These are phyloP conservation scores for Solanum hybrid DNA, from an alignment of 305 asterid species.

Conservation along the genomic window DNA sequence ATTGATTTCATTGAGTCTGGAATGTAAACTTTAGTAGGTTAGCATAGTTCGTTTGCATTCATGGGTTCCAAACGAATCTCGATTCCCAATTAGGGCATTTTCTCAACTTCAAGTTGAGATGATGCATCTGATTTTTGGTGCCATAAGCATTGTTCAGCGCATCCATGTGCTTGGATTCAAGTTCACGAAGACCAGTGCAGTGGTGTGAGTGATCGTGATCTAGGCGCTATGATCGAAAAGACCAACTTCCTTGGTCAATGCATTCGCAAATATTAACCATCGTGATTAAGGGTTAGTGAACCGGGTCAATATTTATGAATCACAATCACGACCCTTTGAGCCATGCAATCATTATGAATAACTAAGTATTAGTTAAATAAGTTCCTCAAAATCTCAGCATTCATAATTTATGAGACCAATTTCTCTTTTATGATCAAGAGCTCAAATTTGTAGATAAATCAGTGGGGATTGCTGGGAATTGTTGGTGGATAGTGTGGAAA, in stretches of 20 bases:
- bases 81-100: neutral
- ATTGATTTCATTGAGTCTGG: neutral
- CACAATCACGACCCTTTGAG: neutral
- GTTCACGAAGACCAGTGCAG: neutral
- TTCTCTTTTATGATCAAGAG: neutral
- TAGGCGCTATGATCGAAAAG: neutral
- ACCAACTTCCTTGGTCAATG: neutral
- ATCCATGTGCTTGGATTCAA: neutral
- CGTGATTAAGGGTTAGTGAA: neutral
- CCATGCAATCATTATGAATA: neutral
- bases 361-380: neutral
- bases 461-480: neutral
- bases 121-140: neutral
- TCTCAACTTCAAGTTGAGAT: neutral
- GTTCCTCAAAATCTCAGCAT: neutral
- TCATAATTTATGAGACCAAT: neutral
- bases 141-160: neutral
- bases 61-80: neutral
- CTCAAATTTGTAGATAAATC: neutral
- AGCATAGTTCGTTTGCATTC: neutral
- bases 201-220: neutral
- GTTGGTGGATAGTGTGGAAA: neutral
- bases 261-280: neutral
- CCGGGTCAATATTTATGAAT: neutral
- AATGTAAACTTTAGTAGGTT: neutral